A percentile compares a stretch with the other conserved stretches of the same genome.
These are phyloP conservation scores for Monosporascus ibericus DNA, from an alignment of 2,329 filamentous ascomycete species.

Conservation along the genomic window DNA sequence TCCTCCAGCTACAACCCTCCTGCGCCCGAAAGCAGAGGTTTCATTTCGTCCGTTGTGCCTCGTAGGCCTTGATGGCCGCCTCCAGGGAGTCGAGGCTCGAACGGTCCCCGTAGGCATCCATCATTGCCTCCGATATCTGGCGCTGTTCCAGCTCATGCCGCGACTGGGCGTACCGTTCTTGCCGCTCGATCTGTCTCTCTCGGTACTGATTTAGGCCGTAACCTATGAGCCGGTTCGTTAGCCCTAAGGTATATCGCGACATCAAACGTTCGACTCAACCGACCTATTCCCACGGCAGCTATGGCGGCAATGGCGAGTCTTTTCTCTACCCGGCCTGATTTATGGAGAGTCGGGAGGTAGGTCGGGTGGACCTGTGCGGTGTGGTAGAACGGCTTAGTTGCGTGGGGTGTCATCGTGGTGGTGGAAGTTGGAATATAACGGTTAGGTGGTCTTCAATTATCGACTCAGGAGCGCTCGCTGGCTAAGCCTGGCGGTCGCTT, in stretches of 20 bases:
- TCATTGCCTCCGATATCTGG: slow-evolving; percentile 32
- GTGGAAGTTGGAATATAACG: not conserved
- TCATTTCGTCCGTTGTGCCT: no score
- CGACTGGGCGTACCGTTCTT: slow-evolving; percentile 20
- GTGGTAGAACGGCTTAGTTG: slow-evolving; percentile 20
- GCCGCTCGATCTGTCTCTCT: slow-evolving; percentile 12
- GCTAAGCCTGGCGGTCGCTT: no score
- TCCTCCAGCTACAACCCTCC: no score
- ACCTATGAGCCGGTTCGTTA: slow-evolving; percentile 6
- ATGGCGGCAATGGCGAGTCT: slow-evolving; percentile 24
- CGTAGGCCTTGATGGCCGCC: slow-evolving; percentile 39
- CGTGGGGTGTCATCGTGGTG: slow-evolving; percentile 7
- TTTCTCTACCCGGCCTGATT: slow-evolving; percentile 20
- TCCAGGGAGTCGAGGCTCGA: slow-evolving; percentile 43
- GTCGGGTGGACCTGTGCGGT: slow-evolving; percentile 22
- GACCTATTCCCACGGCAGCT: slow-evolving; percentile 27
- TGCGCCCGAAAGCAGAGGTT: no score
- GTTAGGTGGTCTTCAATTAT: not conserved
- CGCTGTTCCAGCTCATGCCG: slow-evolving; percentile 25
- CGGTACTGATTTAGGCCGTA: slow-evolving; percentile 25
- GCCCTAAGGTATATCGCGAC: no score
- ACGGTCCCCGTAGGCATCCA: slow-evolving; percentile 45
- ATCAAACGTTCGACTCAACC: not conserved
- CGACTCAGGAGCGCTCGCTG: no score
- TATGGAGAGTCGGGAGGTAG: slow-evolving; percentile 23